Percentiles rank a stretch among this genome's conserved stretches.
phyloP scores from a whole-genome alignment of 129 eudicot genomes.

The Flaveria bidentis region DNA sequence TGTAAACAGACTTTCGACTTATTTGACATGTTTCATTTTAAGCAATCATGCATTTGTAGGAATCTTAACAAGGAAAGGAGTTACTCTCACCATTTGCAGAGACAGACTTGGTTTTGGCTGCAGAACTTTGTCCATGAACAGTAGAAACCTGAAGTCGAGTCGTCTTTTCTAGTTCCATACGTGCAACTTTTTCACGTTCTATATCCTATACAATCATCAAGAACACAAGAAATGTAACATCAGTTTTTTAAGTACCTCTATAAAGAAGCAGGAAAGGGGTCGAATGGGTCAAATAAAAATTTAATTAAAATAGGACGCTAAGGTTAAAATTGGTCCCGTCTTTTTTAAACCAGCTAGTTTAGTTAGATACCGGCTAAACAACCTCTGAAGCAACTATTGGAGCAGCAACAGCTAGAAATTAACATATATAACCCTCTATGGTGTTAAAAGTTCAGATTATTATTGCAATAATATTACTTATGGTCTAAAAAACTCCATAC shows the following conservation, averaged over 20 bases:
- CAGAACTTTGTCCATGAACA: constrained; percentile 50
- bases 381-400: background rate
- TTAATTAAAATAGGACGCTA: background rate
- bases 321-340: background rate
- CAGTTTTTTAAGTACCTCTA: too few relatives aligned
- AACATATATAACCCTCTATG: background rate
- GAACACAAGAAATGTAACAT: constrained; percentile 21
- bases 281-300: background rate
- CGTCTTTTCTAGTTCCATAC: constrained; percentile 70
- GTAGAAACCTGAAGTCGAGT: constrained; percentile 49
- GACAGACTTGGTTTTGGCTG: constrained; percentile 46
- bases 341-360: background rate
- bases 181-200: constrained; percentile 79
- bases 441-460: background rate
- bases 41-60: background rate
- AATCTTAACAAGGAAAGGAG: background rate
- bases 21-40: background rate
- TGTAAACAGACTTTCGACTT: background rate
- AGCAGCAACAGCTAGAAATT: background rate
- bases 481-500: background rate
- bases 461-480: background rate
- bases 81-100: constrained; percentile 60
- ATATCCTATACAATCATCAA: constrained; percentile 57
- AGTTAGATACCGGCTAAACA: background rate
- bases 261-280: background rate